Conservation (phyloP, 129 eudicot genomes). For the Pulicaria dysenterica region DNA sequence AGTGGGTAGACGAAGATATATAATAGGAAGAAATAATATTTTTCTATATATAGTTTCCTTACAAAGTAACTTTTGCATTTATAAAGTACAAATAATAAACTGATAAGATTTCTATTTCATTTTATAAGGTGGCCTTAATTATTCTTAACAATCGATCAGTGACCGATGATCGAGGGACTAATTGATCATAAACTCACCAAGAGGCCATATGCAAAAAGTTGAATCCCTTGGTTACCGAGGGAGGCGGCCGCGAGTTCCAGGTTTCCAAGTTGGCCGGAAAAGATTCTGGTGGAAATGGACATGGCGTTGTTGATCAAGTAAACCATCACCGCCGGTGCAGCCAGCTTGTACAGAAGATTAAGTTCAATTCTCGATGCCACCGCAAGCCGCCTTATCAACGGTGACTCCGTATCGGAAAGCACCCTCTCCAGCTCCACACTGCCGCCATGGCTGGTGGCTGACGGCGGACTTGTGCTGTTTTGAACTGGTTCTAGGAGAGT, state of each 20-base stretch:
- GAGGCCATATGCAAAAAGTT: constrained; percentile 64
- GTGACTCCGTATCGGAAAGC: constrained; percentile 44
- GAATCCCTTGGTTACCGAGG: constrained; percentile 69
- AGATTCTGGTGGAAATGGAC: constrained; percentile 69
- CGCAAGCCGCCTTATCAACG: constrained; percentile 24
- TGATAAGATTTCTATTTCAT: no score
- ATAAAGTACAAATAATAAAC: no score
- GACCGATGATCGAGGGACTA: no score
- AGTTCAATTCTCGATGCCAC: constrained; percentile 56
- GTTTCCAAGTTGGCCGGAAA: constrained; percentile 81
- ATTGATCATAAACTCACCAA: constrained; percentile 28
- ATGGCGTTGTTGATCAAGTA: constrained; percentile 71
- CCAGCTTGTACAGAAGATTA: constrained; percentile 45
- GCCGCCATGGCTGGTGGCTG: constrained; percentile 36
- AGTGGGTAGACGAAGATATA: no score
- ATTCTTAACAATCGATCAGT: no score
- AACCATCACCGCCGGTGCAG: constrained; percentile 64
- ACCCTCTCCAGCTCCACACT: constrained; percentile 62
- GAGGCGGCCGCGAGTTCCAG: constrained; percentile 58
- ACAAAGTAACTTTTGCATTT: no score
- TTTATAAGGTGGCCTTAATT: no score
- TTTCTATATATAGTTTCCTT: no score
- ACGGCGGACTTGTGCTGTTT: not conserved
- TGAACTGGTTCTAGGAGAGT: constrained; percentile 25
- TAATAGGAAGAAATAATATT: no score